phyloP scores from a whole-genome alignment of 2,329 filamentous ascomycete species.

The Cladophialophora chaetospira region DNA sequence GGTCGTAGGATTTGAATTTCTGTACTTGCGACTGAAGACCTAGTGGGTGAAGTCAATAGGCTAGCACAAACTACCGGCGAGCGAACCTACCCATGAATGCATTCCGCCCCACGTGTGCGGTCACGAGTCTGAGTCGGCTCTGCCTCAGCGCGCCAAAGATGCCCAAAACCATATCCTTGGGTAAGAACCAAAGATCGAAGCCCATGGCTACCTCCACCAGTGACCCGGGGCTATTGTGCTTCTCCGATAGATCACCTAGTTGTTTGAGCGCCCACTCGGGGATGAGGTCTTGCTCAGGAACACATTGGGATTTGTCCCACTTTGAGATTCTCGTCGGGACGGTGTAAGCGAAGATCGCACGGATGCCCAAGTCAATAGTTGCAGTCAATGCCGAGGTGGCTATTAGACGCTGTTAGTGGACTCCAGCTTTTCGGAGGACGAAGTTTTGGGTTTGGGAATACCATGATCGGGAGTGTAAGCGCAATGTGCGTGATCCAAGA shows the following conservation, averaged over 20 bases:
- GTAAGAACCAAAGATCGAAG: slow-evolving; percentile 36
- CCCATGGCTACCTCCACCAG: slow-evolving; percentile 36
- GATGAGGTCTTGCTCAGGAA: slow-evolving; percentile 25
- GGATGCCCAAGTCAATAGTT: slow-evolving; percentile 36
- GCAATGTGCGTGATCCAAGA: slow-evolving; percentile 40
- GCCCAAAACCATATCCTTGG: slow-evolving; percentile 32
- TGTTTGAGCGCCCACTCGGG: slow-evolving; percentile 35
- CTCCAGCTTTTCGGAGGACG: not conserved
- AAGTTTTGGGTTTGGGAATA: slow-evolving; percentile 32
- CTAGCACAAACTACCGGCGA: not conserved
- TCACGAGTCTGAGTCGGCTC: slow-evolving; percentile 34
- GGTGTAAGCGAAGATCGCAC: slow-evolving; percentile 36
- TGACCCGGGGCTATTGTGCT: slow-evolving; percentile 22
- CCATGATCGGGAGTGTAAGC: slow-evolving; percentile 33
- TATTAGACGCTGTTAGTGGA: slow-evolving; percentile 13
- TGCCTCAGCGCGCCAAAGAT: slow-evolving; percentile 28
- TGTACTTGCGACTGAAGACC: slow-evolving; percentile 19
- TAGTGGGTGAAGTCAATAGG: not conserved
- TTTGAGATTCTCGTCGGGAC: slow-evolving; percentile 29
- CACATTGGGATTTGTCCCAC: slow-evolving; percentile 32
- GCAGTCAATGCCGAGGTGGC: slow-evolving; percentile 34
- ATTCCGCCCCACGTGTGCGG: slow-evolving; percentile 35
- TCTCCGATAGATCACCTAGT: slow-evolving; percentile 27
- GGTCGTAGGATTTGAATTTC: slow-evolving; percentile 36
- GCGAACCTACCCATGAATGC: slow-evolving; percentile 28